These are phyloP conservation scores for Schizothecium vesticola DNA, from an alignment of 495 filamentous ascomycete species.

Conservation along the genomic window DNA sequence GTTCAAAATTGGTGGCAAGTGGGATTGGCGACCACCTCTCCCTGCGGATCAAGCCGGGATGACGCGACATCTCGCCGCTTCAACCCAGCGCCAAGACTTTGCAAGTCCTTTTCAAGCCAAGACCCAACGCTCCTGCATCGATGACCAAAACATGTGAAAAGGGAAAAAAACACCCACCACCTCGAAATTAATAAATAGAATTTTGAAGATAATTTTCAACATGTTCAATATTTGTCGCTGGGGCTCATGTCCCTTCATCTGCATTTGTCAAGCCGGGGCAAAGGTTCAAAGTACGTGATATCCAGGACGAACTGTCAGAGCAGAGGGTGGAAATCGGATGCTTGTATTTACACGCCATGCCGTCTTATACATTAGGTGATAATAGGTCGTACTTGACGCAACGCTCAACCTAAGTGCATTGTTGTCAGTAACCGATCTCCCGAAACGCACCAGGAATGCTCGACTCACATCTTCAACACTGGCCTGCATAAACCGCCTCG, in stretches of 20 bases:
- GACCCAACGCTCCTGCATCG: background rate
- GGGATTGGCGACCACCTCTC: background rate
- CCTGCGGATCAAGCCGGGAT: constrained; percentile 11
- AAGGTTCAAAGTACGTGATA: background rate
- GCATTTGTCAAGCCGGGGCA: background rate
- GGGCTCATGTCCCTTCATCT: background rate
- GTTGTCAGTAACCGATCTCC: constrained; percentile 17
- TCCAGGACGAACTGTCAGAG: too few relatives aligned
- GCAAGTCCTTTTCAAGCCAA: constrained; percentile 1
- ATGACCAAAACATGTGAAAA: background rate
- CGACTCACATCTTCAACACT: constrained; percentile 75
- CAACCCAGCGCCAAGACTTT: constrained; percentile 1
- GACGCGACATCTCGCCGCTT: constrained; percentile 9
- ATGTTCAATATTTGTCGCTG: background rate
- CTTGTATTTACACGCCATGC: background rate
- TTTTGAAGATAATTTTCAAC: too few relatives aligned
- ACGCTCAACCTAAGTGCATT: constrained; percentile 52
- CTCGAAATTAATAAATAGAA: too few relatives aligned
- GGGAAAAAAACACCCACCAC: too few relatives aligned
- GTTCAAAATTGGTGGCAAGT: background rate
- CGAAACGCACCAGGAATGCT: background rate
- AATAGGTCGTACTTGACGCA: constrained; percentile 49
- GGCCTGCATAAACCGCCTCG: constrained; percentile 78
- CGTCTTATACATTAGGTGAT: constrained; percentile 58
- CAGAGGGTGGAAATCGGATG: background rate